phyloP scores from a whole-genome alignment of 768 basidiomycete genomes.

The Leccinum fibrillosum region DNA sequence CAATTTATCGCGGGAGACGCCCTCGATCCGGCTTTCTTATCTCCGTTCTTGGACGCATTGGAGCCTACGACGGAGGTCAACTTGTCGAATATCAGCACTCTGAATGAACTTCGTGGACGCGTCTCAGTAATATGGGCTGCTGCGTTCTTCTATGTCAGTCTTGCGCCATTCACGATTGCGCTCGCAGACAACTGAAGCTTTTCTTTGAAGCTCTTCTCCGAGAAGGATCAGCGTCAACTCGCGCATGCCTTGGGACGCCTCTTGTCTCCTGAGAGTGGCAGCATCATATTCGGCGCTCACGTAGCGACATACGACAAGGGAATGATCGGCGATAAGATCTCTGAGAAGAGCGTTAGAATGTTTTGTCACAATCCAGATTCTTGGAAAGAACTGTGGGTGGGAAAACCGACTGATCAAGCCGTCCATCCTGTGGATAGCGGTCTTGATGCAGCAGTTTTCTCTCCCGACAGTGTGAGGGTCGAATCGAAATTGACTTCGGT shows the following conservation, averaged over 20 bases:
- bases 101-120: slow-evolving; percentile 45
- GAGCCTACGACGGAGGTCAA: slow-evolving; percentile 20
- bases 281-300: slow-evolving; percentile 32
- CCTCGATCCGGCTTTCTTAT: slow-evolving; percentile 45
- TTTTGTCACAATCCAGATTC: slow-evolving; percentile 27
- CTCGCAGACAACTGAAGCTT: slow-evolving; percentile 26
- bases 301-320: slow-evolving; percentile 13
- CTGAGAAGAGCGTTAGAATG: slow-evolving; percentile 8
- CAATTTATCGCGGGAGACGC: slow-evolving; percentile 55
- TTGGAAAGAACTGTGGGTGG: slow-evolving; percentile 29
- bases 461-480: slow-evolving; percentile 31
- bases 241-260: slow-evolving; percentile 26
- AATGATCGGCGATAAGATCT: not conserved
- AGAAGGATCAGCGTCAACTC: slow-evolving; percentile 22
- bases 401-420: not conserved
- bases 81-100: slow-evolving; percentile 34
- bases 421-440: not conserved
- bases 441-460: slow-evolving; percentile 21
- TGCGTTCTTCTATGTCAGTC: slow-evolving; percentile 41
- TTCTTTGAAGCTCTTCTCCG: slow-evolving; percentile 23
- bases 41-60: slow-evolving; percentile 20
- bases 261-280: slow-evolving; percentile 26
- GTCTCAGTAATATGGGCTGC: slow-evolving; percentile 49
- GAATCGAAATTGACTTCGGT: slow-evolving; percentile 20
- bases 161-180: slow-evolving; percentile 9